phyloP scores from a whole-genome alignment of 306 rosid species.

The Geum urbanum region DNA sequence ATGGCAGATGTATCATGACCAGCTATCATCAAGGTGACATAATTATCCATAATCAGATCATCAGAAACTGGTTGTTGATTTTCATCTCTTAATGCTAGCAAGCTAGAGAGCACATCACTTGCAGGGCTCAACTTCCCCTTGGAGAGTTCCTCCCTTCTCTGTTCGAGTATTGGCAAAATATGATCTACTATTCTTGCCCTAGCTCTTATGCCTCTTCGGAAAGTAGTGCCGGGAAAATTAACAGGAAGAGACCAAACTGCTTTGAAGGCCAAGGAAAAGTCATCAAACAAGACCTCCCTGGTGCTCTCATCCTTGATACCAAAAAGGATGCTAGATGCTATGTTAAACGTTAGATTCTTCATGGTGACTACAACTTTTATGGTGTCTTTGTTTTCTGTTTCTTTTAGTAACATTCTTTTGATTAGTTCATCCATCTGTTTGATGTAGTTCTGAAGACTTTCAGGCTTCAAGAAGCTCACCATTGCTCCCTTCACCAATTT shows the following conservation, averaged over 20 bases:
- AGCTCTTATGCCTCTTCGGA: slow-evolving; percentile 43
- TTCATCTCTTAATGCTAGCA: slow-evolving; percentile 49
- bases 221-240: slow-evolving; percentile 38
- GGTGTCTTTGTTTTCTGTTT: slow-evolving; percentile 32
- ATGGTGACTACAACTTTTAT: slow-evolving; percentile 34
- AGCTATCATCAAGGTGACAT: slow-evolving; percentile 39
- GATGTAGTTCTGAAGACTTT: slow-evolving; percentile 43
- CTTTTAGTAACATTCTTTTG: slow-evolving; percentile 17
- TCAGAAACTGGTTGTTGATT: slow-evolving; percentile 33
- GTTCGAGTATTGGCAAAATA: slow-evolving; percentile 34
- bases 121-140: slow-evolving; percentile 33
- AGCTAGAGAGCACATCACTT: slow-evolving; percentile 34
- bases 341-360: slow-evolving; percentile 38
- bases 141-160: slow-evolving; percentile 32
- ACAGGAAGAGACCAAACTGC: slow-evolving; percentile 43
- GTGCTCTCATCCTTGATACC: slow-evolving; percentile 42
- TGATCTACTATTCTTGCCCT: slow-evolving; percentile 35
- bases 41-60: slow-evolving; percentile 36
- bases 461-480: slow-evolving; percentile 50
- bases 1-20: slow-evolving; percentile 47
- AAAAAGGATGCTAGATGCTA: slow-evolving; percentile 40
- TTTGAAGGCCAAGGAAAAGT: slow-evolving; percentile 31
- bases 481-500: slow-evolving; percentile 37
- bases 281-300: slow-evolving; percentile 33
- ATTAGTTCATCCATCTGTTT: slow-evolving; percentile 41